These are phyloP conservation scores for Euryodendron excelsum DNA, from an alignment of 148 eudicot species.

Conservation along the genomic window DNA sequence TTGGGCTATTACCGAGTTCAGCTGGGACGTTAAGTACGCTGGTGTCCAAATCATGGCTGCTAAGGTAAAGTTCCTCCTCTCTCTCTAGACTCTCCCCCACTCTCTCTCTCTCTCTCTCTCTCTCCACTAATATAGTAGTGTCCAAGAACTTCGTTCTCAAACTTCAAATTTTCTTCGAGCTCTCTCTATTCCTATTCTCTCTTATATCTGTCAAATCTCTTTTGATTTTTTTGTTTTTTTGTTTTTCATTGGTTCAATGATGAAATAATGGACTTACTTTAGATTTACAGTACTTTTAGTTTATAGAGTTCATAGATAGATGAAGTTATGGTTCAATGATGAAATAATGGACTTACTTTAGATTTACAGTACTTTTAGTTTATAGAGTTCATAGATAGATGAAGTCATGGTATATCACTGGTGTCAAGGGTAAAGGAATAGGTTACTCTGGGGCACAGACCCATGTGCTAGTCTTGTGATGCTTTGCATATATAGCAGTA, in stretches of 20 bases:
- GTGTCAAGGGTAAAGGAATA: slow-evolving; percentile 2
- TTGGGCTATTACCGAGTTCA: slow-evolving; percentile 74
- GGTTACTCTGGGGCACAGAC: neutral
- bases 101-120: neutral
- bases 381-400: neutral
- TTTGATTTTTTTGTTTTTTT: neutral
- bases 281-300: neutral
- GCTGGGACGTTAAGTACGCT: slow-evolving; percentile 86
- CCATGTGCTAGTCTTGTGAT: neutral
- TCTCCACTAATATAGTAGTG: neutral
- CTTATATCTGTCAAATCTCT: neutral
- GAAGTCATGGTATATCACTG: neutral
- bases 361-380: neutral
- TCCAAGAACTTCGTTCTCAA: neutral
- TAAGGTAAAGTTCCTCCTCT: too few species aligned
- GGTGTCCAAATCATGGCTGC: slow-evolving; percentile 71
- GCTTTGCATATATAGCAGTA: neutral
- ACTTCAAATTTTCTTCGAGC: neutral
- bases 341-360: slow-evolving; percentile 8
- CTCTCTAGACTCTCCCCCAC: neutral
- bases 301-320: too few species aligned
- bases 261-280: slow-evolving; percentile 8
- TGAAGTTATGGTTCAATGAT: slow-evolving; percentile 14
- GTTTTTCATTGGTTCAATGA: slow-evolving; percentile 6
- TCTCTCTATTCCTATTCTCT: neutral